These are phyloP conservation scores for Lasiodiplodia citricola DNA, from an alignment of 2,329 filamentous ascomycete genomes.

Conservation along the genomic window DNA sequence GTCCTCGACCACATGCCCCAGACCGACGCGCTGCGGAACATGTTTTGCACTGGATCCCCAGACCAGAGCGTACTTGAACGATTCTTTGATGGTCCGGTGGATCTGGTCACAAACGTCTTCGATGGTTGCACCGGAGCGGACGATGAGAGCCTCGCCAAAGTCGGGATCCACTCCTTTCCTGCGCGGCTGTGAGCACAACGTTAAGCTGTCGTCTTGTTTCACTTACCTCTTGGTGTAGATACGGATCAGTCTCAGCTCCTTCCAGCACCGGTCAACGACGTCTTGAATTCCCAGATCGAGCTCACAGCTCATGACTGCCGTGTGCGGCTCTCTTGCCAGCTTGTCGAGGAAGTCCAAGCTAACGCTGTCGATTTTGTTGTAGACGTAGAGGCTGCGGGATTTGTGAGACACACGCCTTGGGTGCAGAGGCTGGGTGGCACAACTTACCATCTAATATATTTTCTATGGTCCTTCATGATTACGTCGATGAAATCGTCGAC, in stretches of 20 bases:
- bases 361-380: constrained; percentile 99
- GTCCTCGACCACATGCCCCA: constrained; percentile 77
- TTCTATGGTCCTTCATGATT: constrained; percentile 98
- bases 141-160: constrained; percentile 91
- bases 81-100: constrained; percentile 93
- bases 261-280: constrained; percentile 93
- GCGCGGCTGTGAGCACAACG: constrained; percentile 27
- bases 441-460: constrained; percentile 77
- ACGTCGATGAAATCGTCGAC: constrained; percentile 99
- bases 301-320: constrained; percentile 97
- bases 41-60: constrained; percentile 97
- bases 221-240: constrained; percentile 85
- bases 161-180: constrained; percentile 89
- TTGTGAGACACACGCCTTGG: not conserved
- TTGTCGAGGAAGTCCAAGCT: constrained; percentile 92
- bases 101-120: constrained; percentile 98
- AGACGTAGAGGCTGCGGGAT: constrained; percentile 79
- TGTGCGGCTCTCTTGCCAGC: constrained; percentile 89
- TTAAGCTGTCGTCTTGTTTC: not conserved
- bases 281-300: constrained; percentile 91
- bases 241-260: constrained; percentile 85
- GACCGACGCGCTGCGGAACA: constrained; percentile 88
- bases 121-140: constrained; percentile 83
- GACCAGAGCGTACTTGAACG: constrained; percentile 97
- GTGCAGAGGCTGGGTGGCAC: not conserved